Percentiles rank a stretch among this genome's conserved stretches.
Conservation (phyloP, 441 rosid genomes). For the Arabidopsis hybrid region DNA sequence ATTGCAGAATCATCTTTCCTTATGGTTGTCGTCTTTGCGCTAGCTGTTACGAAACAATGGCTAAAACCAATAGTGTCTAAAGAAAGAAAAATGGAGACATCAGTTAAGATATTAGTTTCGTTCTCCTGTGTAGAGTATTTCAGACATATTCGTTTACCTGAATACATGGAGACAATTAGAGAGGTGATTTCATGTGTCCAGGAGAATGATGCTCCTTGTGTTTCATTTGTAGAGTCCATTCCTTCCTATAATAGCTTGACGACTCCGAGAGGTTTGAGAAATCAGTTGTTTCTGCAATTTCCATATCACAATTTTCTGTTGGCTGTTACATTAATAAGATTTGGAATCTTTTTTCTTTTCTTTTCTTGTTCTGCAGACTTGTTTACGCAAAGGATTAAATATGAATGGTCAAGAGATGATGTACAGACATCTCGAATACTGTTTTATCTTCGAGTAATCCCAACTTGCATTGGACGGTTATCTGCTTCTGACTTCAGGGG, state of each 20-base stretch:
- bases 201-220: slow-evolving; percentile 72
- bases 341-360: background rate
- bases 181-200: slow-evolving; percentile 75
- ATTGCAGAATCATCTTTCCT: slow-evolving; percentile 92
- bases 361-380: slow-evolving; percentile 49
- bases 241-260: slow-evolving; percentile 76
- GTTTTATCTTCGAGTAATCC: slow-evolving; percentile 88
- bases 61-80: slow-evolving; percentile 55
- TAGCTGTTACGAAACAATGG: slow-evolving; percentile 75
- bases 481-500: slow-evolving; percentile 64
- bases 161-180: slow-evolving; percentile 86
- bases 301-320: background rate
- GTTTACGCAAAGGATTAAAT: slow-evolving; percentile 53
- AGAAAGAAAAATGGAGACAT: slow-evolving; percentile 67
- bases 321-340: slow-evolving; percentile 22
- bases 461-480: slow-evolving; percentile 79
- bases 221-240: slow-evolving; percentile 76
- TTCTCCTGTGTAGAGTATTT: slow-evolving; percentile 88
- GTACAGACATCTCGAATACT: slow-evolving; percentile 91
- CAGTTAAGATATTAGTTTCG: slow-evolving; percentile 73
- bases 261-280: slow-evolving; percentile 63
- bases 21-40: slow-evolving; percentile 83
- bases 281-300: slow-evolving; percentile 24
- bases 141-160: slow-evolving; percentile 81
- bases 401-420: slow-evolving; percentile 84